phyloP scores from a whole-genome alignment of 75 land plant genomes.

The Larix kaempferi region DNA sequence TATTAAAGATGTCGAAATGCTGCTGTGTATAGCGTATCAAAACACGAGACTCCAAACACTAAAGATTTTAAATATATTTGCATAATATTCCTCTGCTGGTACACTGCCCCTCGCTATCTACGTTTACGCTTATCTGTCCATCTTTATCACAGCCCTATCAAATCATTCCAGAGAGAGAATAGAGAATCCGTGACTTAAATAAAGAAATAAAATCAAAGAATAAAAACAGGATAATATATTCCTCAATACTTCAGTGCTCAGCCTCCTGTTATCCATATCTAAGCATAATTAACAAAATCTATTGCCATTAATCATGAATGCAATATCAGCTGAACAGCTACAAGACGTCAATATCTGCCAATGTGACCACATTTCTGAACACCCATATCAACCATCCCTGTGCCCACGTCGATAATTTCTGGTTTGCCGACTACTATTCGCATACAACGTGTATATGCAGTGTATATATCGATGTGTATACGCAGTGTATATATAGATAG shows the following conservation, averaged over 20 bases:
- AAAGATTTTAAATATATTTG: not conserved
- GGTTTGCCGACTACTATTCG: too few relatives aligned
- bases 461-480: not conserved
- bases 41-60: too few relatives aligned
- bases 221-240: not conserved
- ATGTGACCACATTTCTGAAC: not conserved
- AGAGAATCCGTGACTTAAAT: not conserved
- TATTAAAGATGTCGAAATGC: too few relatives aligned
- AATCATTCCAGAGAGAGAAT: not conserved
- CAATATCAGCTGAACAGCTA: not conserved
- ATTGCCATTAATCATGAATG: not conserved
- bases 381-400: not conserved
- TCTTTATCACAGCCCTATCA: constrained; percentile 4
- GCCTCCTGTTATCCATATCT: not conserved
- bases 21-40: too few relatives aligned
- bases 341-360: not conserved
- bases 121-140: not conserved
- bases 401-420: not conserved
- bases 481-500: too few relatives aligned
- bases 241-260: not conserved
- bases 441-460: not conserved
- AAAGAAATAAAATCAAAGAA: not conserved
- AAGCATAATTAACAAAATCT: not conserved
- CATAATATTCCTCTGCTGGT: not conserved
- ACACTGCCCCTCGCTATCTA: not conserved